Evolutionary conservation across 1,284 basidiomycete genomes (phyloP).

Genomic region (Irpex sp.): DNA sequence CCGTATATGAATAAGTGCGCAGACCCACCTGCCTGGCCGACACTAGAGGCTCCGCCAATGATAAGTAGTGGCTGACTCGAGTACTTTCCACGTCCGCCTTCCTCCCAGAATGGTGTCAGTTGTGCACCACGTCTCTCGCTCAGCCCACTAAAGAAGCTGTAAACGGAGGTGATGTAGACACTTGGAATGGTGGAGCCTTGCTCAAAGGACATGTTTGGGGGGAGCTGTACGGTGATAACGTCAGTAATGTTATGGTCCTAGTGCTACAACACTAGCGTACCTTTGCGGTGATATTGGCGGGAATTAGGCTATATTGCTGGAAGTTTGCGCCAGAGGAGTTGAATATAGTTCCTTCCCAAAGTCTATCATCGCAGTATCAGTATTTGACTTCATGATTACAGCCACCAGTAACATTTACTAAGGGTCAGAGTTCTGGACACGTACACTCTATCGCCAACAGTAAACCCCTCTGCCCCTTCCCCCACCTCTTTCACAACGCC

Average conservation of each 20-base stretch:
- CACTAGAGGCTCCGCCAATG: constrained; percentile 51
- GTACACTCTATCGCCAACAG: constrained; percentile 68
- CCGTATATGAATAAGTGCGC: no score
- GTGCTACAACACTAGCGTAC: constrained; percentile 8
- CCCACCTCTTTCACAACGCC: constrained; percentile 66
- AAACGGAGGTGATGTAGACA: constrained; percentile 25
- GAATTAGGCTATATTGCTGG: constrained; percentile 30
- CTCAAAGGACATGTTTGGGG: constrained; percentile 27
- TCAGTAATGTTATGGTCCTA: not conserved
- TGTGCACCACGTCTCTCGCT: constrained; percentile 15
- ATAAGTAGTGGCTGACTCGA: constrained; percentile 46
- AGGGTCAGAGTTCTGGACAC: constrained; percentile 18
- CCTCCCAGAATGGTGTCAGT: constrained; percentile 34
- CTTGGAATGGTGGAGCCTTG: constrained; percentile 28
- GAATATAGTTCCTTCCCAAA: constrained; percentile 23
- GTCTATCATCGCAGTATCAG: constrained; percentile 11
- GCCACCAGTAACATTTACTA: no score
- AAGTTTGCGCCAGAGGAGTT: constrained; percentile 28
- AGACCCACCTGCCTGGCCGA: no score
- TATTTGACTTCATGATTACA: not conserved
- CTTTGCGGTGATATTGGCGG: constrained; percentile 24
- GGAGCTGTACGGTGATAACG: constrained; percentile 20
- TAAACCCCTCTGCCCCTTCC: constrained; percentile 54
- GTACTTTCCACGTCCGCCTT: constrained; percentile 43
- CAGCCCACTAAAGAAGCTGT: constrained; percentile 17